Base-by-base conservation (phyloP, 305 asterid species). In the Euphrasia arctica region DNA sequence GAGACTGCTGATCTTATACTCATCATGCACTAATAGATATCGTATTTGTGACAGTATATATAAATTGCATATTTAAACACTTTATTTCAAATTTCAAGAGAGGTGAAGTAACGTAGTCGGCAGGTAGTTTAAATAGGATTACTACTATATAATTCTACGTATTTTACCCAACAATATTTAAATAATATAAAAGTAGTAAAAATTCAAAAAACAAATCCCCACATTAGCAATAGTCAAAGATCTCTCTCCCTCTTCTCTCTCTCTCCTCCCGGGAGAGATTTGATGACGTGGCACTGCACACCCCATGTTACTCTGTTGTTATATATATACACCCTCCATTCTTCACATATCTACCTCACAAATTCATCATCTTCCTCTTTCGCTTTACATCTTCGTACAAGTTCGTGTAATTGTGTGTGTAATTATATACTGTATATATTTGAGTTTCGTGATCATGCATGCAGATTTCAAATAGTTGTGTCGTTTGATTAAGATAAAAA, bases 91-190 rank as follows among this genome's bases (percentile, higher is more conserved):
- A 29, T 29, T 31, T 29, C 62, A 57, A 57, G 43, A 29, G 43
- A 57, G 45, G 43, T 39, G 34, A 57, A 57, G 62, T 57, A 57
- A 29, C 62, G 62, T 57, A 57, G 62, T 57, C 62, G 62, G 62
- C 62, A 57, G 62, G 62, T 43, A n/a, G 43, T 15, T 12, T 12
- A 12, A 27, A 57, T 31, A 31, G 4, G 22, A 57, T 57, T 28
- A 57, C 43, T 28, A 57, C 43, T 57, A 57, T 57, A 57, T 57
- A 12, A 15, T 6, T 28, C 2, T 56, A 57, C 22, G 34, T 58
- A 29, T 13, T 57, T 31, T 29, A 6, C 11, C 5, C 28, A 51
- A 15, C 22, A 14, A 5, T 15, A 54, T 29, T 32, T 32, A 32
- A 32, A 32, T 54, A 10, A 56, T 27, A 6, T 25, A 55, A 9